Base-by-base conservation (phyloP, 2,329 filamentous ascomycete species). In the Curvularia lunata region DNA sequence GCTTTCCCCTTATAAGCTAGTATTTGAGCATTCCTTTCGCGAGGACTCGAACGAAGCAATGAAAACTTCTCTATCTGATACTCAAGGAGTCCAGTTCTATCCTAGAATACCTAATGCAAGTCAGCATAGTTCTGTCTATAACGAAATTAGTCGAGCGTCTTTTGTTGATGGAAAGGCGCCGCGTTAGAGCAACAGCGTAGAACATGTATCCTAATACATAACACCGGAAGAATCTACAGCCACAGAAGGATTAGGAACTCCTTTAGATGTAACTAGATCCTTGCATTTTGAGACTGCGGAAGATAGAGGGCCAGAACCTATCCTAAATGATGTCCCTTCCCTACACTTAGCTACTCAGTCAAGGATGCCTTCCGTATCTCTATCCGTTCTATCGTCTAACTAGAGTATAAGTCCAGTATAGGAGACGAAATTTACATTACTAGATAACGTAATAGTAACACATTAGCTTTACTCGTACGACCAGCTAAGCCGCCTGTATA, bases 401-500 rank as follows among this genome's bases (percentile, higher is more conserved):
- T 53, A 4, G 41, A 21, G 32, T 5, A 18, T 4, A 53, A 53
- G 50, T n/a, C 42, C 9, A 28, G 50, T 53, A 21, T 23, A 23
- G 32, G 32, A 27, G 42, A 53, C 41, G n/a, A 32, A 46, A 46
- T 47, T 53, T 7, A 27, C 13, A 40, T 38, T 53, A 21, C 41
- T n/a, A 9, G 16, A 46, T 16, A 30, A 46, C 10, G 32, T n/a
- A n/a, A 53, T 21, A 47, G 32, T 27, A 19, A 53, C 50, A 28
- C 10, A 53, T 30, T 53, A 9, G 50, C 42, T 53, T 40, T 21
- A 53, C 32, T 53, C 5, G 21, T 53, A 53, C n/a, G 16, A 46
- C 41, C 16, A 56, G 34, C 49, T 56, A 10, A 45, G 41, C 42
- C 18, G 13, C 42, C 53, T 56, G 21, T 56, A 50, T 45, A 13